Conservation (phyloP, 768 basidiomycete genomes). For the Suillus fuscotomentosus region DNA sequence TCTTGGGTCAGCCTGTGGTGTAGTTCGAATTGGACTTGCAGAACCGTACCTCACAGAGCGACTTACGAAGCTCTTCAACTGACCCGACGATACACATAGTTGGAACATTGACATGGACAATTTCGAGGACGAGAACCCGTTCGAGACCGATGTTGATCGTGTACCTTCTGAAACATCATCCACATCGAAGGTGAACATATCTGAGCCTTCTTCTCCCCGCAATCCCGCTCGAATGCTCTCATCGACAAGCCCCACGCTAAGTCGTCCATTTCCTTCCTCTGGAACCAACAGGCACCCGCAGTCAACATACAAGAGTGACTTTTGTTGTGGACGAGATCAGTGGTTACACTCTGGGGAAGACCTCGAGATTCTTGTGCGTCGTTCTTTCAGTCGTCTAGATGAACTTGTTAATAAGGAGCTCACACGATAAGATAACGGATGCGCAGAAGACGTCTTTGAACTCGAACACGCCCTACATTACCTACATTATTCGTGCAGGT, state of each 20-base stretch:
- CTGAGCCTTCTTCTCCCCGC: slow-evolving; percentile 57
- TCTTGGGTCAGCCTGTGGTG: background rate
- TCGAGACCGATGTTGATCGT: slow-evolving; percentile 44
- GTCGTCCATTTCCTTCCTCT: slow-evolving; percentile 50
- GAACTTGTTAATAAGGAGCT: slow-evolving; percentile 10
- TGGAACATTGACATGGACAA: slow-evolving; percentile 24
- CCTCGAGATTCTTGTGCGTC: slow-evolving; percentile 70
- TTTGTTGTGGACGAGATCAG: slow-evolving; percentile 74
- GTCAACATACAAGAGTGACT: slow-evolving; percentile 67
- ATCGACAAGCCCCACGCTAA: slow-evolving; percentile 41
- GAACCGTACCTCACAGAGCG: background rate
- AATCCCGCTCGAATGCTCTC: slow-evolving; percentile 45
- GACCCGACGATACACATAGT: background rate
- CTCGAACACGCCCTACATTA: slow-evolving; percentile 88
- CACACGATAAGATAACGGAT: slow-evolving; percentile 74
- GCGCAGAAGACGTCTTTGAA: slow-evolving; percentile 93
- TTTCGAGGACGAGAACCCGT: slow-evolving; percentile 69
- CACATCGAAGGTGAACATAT: slow-evolving; percentile 35
- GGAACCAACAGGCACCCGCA: slow-evolving; percentile 54
- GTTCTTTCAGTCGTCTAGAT: slow-evolving; percentile 1
- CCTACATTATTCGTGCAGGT: slow-evolving; percentile 89
- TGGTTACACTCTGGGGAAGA: slow-evolving; percentile 83
- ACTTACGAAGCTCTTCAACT: background rate
- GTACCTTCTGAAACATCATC: slow-evolving; percentile 36
- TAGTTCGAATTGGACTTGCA: background rate